Conservation (phyloP, 306 rosid species). For the Clitoria ternatea region DNA sequence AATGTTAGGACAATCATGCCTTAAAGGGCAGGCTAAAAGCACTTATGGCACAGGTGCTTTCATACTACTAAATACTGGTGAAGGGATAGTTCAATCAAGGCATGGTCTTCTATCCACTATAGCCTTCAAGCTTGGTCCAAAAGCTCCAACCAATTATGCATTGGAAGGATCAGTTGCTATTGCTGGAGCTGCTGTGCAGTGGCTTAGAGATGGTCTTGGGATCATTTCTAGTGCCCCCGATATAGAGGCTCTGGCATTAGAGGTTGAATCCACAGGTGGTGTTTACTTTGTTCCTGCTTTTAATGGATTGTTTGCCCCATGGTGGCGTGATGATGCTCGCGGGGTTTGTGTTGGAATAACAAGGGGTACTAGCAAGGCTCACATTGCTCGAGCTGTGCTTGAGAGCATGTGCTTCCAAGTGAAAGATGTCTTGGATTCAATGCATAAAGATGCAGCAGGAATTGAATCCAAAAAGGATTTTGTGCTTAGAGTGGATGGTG, state of each 20-base stretch:
- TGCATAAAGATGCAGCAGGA: slow-evolving; percentile 63
- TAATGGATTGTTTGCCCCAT: slow-evolving; percentile 88
- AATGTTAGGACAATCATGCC: slow-evolving; percentile 79
- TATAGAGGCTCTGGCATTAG: slow-evolving; percentile 59
- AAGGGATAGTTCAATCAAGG: slow-evolving; percentile 44
- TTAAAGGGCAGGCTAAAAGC: slow-evolving; percentile 82
- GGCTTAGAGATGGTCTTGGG: slow-evolving; percentile 90
- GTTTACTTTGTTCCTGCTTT: slow-evolving; percentile 94
- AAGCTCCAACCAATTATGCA: slow-evolving; percentile 67
- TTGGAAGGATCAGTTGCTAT: slow-evolving; percentile 94
- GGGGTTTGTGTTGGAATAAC: slow-evolving; percentile 85
- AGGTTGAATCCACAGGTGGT: slow-evolving; percentile 66
- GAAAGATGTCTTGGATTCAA: slow-evolving; percentile 78
- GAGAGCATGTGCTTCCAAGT: slow-evolving; percentile 94
- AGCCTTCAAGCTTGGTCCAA: slow-evolving; percentile 78
- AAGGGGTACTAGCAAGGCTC: slow-evolving; percentile 74
- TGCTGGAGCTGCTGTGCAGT: slow-evolving; percentile 97
- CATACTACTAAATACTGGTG: slow-evolving; percentile 81
- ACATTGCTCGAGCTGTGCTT: slow-evolving; percentile 85
- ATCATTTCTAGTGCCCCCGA: slow-evolving; percentile 62
- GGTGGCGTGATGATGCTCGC: slow-evolving; percentile 99
- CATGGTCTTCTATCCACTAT: slow-evolving; percentile 82
- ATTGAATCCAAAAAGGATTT: slow-evolving; percentile 35
- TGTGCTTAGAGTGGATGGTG: slow-evolving; percentile 85
- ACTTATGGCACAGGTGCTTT: slow-evolving; percentile 96